Base-by-base conservation (phyloP, 192 early-diverging fungal species). In the Anaeromyces robustus region DNA sequence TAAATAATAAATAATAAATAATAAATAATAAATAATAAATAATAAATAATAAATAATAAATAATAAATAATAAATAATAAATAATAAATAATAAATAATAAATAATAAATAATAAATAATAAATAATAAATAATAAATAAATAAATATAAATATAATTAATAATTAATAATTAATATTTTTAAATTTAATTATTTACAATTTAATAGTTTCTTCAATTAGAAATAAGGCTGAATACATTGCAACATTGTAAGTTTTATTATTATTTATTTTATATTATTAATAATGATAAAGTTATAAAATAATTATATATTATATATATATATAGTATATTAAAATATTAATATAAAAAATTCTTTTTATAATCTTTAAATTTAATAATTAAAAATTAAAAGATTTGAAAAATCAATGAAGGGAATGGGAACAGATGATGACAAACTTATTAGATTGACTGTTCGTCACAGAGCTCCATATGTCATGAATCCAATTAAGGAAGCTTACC, bases 331-430 rank as follows among this genome's bases (percentile, higher is more conserved):
- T 79, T 77, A 77, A 18, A 77, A 85, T 4, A 19, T 30, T 26
- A 84, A 80, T 81, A 79, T 89, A 59, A 85, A 85, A 32, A 43
- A 78, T 29, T 59, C 30, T 18, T 22, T 22, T 22, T 68, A 1
- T n/a, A 22, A 9, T 68, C 2, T n/a, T 22, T 52, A 22, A 41
- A 34, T 34, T 34, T 34, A 4, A 41, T 41, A 16, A 16, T 52
- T 22, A 52, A 52, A 13, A 18, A 52, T 22, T 52, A 52, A 52
- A 22, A 68, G 52, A 68, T 87, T 88, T 31, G 87, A 89, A 77
- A 86, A 88, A 77, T 41, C 87, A 37, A 88, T 88, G 87, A 80
- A 87, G 7, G 87, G 87, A 13, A 9, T 88, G 29, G 87, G 87
- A 26, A 89, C 88, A 2, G 81, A 89, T 30, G 87, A 89, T 78